Evolutionary conservation across 1,284 basidiomycete genomes (phyloP).

Genomic region (Testicularia cyperi): DNA sequence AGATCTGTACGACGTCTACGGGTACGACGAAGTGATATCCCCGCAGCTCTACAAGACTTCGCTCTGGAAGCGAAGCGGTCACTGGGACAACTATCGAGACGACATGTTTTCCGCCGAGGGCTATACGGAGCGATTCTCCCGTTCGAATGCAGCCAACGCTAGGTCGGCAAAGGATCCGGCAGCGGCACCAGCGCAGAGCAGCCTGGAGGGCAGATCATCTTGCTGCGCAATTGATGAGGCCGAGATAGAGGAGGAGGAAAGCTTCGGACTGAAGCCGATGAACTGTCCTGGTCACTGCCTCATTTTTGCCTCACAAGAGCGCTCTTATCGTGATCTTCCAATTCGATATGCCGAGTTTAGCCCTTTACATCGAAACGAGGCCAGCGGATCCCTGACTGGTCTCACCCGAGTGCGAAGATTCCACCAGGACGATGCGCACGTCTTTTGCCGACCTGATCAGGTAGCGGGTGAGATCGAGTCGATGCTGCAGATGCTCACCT

Average conservation of each 20-base stretch:
- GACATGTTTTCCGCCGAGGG: conserved; percentile 59
- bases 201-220: too few relatives aligned
- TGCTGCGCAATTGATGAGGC: too few relatives aligned
- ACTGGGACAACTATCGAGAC: conserved; percentile 60
- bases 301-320: conserved; percentile 47
- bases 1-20: conserved; percentile 55
- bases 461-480: conserved; percentile 44
- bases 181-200: too few relatives aligned
- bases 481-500: conserved; percentile 57
- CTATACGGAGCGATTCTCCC: conserved; percentile 40
- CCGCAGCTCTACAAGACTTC: conserved; percentile 55
- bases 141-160: too few relatives aligned
- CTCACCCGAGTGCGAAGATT: conserved; percentile 54
- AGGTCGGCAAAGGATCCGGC: too few relatives aligned
- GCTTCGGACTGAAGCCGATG: conserved; percentile 58
- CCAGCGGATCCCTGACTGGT: conserved; percentile 50
- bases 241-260: conserved; percentile 21
- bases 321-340: conserved; percentile 54
- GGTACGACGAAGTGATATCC: conserved; percentile 57
- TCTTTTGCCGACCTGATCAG: conserved; percentile 53
- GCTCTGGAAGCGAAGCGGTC: conserved; percentile 55
- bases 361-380: conserved; percentile 56
- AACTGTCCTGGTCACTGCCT: conserved; percentile 58
- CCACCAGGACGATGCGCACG: conserved; percentile 59
- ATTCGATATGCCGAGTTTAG: conserved; percentile 55